Evolutionary conservation across 2,329 filamentous ascomycete species (phyloP), one percentile per base, ranked within the genome.

Genomic region (Cadophora malorum): DNA sequence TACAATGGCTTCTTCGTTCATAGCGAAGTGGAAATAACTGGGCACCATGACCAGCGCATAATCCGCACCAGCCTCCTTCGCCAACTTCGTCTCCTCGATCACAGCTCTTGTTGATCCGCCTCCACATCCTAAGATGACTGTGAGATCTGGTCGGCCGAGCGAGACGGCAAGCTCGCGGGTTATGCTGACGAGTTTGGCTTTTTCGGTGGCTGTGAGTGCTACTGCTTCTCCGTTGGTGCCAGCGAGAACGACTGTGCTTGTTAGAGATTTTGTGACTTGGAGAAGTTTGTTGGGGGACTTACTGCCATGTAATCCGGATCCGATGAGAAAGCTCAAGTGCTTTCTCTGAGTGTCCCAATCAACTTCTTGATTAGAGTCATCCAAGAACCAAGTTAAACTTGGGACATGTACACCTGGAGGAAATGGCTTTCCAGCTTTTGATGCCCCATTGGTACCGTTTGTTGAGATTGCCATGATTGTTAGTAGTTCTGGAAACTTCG

Each of bases 151-250:
- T 35, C 65, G 59, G 21, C 71, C 71, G 33, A 64, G 66, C 14
- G 65, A 45, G 4, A 66, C 65, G 12, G 79, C 80, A 25, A 79
- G 77, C 50, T 80, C 77, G 23, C 80, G 77, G 23, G 80, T 77
- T 7, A 70, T 77, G 28, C 78, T 76, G 6, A 82, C 78, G 12
- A 83, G 76, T 25, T 79, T 71, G 5, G 72, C 72, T 69, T 81
- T 83, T 68, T 83, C 82, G 2, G 74, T 66, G 2, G 78, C 72
- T 3, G 76, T 78, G 10, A 83, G 76, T 4, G 81, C 78, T 23
- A 79, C 79, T 5, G 81, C 80, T 76, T 83, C 82, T 25, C 81
- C 82, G 64, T 82, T 83, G 9, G 81, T 81, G 53, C 82, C 81
- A 31, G 64, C 64, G 33, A 66, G 41, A 59, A 66, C 64, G 21